Base-by-base conservation (phyloP, 352 stramenopile species). In the Thraustochytrium striatum region DNA sequence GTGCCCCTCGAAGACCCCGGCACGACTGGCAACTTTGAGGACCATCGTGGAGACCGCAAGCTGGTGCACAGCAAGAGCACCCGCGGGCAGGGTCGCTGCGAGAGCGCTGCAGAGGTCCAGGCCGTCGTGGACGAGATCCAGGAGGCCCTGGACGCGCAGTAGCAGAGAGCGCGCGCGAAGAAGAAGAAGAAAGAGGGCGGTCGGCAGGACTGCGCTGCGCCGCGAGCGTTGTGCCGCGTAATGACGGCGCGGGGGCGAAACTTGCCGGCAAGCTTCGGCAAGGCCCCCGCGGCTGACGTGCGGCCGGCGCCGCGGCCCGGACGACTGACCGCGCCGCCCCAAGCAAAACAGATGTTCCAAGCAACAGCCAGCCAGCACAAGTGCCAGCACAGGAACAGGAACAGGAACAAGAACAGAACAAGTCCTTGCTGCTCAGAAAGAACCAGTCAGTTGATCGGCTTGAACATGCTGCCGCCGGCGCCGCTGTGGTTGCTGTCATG, bases 1-100 rank as follows among this genome's bases (percentile, higher is more conserved):
- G 35, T 86, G 9, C 82, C 83, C 41, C 38, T 55, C n/a, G 84
- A 85, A 72, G 85, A 88, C 82, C 30, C 41, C 28, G 65, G 72
- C 35, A 81, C 85, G 30, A 88, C 84, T 32, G 84, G 85, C 25
- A 87, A 87, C 35, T 87, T 88, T 81, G 84, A 88, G 82, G 81
- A 82, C 57, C 2, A 83, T 88, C 39, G 53, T 85, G 25, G 82
- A 84, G 57, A 84, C 81, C 13, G 83, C 30, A 72, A 78, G 70
- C 36, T 87, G 3, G 81, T 88, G 62, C 85, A 88, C 84, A 86
- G 82, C n/a, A 87, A 87, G 57, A 79, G 61, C 36, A 73, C 68
- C 21, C 81, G 58, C 30, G 79, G 84, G 9, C 75, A 87, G 72
- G 84, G 84, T 28, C 83, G 82, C 32, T 85, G 83, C 2, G 62